Percentiles rank a stretch among this genome's conserved stretches.
These are phyloP conservation scores for Dioscorea zingiberensis DNA, from an alignment of 106 monocot species.

Conservation along the genomic window DNA sequence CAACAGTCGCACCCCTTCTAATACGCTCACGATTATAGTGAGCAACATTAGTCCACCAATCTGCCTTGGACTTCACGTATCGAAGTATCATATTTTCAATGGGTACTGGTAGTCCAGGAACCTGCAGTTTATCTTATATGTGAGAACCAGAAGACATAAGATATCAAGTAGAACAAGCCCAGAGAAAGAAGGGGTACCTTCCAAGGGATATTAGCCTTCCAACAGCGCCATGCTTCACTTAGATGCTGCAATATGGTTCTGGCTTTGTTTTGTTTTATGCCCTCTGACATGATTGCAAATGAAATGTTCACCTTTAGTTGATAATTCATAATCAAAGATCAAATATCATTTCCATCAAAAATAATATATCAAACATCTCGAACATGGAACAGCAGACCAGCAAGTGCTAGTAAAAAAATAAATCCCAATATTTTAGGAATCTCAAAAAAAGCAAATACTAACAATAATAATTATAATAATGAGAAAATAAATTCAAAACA, in stretches of 20 bases:
- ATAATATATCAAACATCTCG: no score
- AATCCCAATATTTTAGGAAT: no score
- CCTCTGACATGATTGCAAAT: slow-evolving; percentile 41
- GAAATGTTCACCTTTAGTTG: no score
- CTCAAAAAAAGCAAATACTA: no score
- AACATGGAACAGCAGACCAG: no score
- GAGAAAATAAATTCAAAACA: slow-evolving; percentile 4
- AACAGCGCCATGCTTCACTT: slow-evolving; percentile 99
- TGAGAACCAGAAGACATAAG: no score
- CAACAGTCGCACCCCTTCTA: slow-evolving; percentile 97
- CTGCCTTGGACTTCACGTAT: slow-evolving; percentile 99
- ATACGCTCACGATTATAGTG: slow-evolving; percentile 99
- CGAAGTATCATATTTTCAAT: slow-evolving; percentile 99
- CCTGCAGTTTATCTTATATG: slow-evolving; percentile 32
- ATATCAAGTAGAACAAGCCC: no score
- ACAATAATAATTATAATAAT: not conserved
- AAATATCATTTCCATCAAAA: no score
- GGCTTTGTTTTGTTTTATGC: slow-evolving; percentile 99
- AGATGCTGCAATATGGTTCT: slow-evolving; percentile 98
- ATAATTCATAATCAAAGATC: no score
- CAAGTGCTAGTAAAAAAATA: no score
- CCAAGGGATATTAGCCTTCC: slow-evolving; percentile 99
- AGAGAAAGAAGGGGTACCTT: slow-evolving; percentile 38
- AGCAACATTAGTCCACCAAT: slow-evolving; percentile 99
- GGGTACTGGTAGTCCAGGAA: slow-evolving; percentile 96